Conservation (phyloP, 139 green algal species). For the Asterochloris erici region DNA sequence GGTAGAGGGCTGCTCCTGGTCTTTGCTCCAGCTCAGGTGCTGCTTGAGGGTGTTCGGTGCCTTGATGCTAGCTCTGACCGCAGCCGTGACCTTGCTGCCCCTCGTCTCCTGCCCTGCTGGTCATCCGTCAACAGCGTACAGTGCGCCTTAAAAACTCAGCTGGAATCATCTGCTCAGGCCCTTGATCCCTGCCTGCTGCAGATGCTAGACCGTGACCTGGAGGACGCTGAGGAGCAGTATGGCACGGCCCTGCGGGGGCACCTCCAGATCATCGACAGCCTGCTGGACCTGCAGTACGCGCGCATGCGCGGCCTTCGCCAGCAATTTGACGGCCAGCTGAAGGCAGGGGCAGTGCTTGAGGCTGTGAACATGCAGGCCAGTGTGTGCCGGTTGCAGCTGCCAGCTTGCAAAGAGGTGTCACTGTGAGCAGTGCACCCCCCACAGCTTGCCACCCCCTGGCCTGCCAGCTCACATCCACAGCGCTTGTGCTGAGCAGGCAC, state of each 20-base stretch:
- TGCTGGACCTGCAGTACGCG: constrained; percentile 72
- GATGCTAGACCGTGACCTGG: constrained; percentile 83
- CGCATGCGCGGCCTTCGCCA: constrained; percentile 55
- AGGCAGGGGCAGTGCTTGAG: not conserved
- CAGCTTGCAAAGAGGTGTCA: too few species aligned
- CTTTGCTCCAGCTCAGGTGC: too few species aligned
- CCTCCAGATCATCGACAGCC: constrained; percentile 64
- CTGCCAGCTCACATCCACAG: constrained; percentile 34
- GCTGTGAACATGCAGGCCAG: not conserved
- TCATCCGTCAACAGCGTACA: too few species aligned
- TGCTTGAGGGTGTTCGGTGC: too few species aligned
- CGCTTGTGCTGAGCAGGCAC: constrained; percentile 31
- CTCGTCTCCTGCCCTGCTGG: too few species aligned
- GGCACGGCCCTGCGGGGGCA: constrained; percentile 56
- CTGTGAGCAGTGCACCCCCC: too few species aligned
- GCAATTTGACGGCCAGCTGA: constrained; percentile 60
- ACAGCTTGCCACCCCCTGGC: too few species aligned
- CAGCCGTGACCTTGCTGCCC: too few species aligned
- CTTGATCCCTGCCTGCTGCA: constrained; percentile 13
- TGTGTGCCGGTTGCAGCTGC: constrained; percentile 54
- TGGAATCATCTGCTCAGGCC: too few species aligned
- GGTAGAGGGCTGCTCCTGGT: too few species aligned
- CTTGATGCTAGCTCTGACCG: too few species aligned
- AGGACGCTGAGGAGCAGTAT: constrained; percentile 85
- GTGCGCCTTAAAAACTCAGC: too few species aligned